Evolutionary conservation across 2,329 filamentous ascomycete species (phyloP), one percentile per base, ranked within the genome.

Genomic region (Venturia carpophila): DNA sequence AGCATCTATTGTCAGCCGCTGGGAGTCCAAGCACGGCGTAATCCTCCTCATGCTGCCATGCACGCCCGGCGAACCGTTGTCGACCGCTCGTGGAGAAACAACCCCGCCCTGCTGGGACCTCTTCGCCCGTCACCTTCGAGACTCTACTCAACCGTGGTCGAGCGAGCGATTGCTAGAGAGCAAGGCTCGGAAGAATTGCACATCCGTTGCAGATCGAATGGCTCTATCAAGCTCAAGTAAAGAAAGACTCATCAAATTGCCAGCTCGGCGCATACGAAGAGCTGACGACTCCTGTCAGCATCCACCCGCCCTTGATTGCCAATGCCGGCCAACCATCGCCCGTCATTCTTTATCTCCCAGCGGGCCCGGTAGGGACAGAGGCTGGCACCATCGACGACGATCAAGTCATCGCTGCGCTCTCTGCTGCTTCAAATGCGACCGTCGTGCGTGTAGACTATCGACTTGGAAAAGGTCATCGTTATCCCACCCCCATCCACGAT

Each of bases 371-470:
- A 9, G 52, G 74, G 5, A 66, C 70, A 13, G 66, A 71, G 11
- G 43, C 67, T 21, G 56, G 45, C 15, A 10, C 60, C 17, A 68
- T 73, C 6, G 67, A 73, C 52, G 73, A 78, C 43, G 70, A 73
- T 13, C 66, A 69, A 17, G 67, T 75, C 61, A 71, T 77, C 34
- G 69, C 72, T 11, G 68, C 70, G 2, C 72, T 82, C 13, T 72
- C 71, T 37, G 68, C 71, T 19, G 71, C 72, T 13, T 73, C 77
- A 42, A 71, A 73, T 39, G 75, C 75, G 6, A 78, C 77, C 4
- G 68, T 80, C 17, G 77, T 79, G 10, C 72, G 75, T 43, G 71
- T 82, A 68, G 77, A 80, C 67, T 81, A 82, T 68, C 76, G 79
- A 43, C 71, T 75, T 19, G 74, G 73, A 19, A 66, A 70, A 3